A percentile compares a stretch with the other conserved stretches of the same genome.
phyloP scores from a whole-genome alignment of 2,329 filamentous ascomycete species.

The Trichoderma oligosporum region DNA sequence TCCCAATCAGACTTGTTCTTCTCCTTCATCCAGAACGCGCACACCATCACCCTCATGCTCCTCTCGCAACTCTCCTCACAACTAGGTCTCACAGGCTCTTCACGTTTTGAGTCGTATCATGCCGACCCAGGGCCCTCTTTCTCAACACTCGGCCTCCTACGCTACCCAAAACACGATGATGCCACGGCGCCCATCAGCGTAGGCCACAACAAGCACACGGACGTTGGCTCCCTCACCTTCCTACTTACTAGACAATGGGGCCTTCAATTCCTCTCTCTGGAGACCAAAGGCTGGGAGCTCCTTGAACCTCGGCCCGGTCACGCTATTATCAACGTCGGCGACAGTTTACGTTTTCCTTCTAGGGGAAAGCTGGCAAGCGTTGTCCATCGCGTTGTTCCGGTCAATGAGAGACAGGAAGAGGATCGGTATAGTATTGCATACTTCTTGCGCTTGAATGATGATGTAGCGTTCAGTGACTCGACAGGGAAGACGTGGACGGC shows the following conservation, averaged over 20 bases:
- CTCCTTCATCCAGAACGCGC: too few species aligned
- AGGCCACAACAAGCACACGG: slow-evolving; percentile 31
- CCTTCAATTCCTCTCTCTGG: slow-evolving; percentile 25
- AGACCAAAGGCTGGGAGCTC: slow-evolving; percentile 23
- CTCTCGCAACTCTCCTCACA: too few species aligned
- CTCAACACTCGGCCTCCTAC: too few species aligned
- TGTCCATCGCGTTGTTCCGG: background rate
- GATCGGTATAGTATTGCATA: background rate
- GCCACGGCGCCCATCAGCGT: background rate
- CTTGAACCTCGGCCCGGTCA: slow-evolving; percentile 28
- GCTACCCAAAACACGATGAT: too few species aligned
- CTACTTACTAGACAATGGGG: slow-evolving; percentile 31
- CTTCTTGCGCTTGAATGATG: background rate
- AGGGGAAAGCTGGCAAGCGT: background rate
- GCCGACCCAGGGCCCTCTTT: too few species aligned
- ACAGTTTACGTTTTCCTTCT: slow-evolving; percentile 26
- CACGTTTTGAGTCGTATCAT: too few species aligned
- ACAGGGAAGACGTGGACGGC: too few species aligned
- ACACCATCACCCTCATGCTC: too few species aligned
- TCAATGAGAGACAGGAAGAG: background rate
- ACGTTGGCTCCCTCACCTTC: slow-evolving; percentile 29
- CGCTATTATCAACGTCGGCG: slow-evolving; percentile 35
- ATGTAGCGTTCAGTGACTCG: background rate
- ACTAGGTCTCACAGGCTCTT: too few species aligned
- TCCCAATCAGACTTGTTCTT: too few species aligned